phyloP scores from a whole-genome alignment of 352 stramenopile species.

The Halophytophthora batemanensis region DNA sequence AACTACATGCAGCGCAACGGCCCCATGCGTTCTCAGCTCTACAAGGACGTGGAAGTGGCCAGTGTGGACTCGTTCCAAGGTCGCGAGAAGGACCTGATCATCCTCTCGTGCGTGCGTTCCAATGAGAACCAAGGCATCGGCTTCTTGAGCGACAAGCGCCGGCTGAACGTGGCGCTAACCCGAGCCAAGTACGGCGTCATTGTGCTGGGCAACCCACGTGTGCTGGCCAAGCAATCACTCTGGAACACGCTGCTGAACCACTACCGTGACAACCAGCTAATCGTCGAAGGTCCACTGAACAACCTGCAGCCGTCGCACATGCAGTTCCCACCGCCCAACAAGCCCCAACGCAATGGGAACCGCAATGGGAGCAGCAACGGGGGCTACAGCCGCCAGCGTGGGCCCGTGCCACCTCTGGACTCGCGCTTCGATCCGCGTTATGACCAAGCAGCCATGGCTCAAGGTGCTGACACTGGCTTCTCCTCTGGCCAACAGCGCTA shows the following conservation, averaged over 20 bases:
- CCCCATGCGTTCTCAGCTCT: constrained; percentile 91
- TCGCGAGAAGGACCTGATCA: constrained; percentile 99
- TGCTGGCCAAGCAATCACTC: constrained; percentile 96
- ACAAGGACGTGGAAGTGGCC: constrained; percentile 98
- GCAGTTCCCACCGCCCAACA: constrained; percentile 90
- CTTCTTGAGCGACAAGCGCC: constrained; percentile 97
- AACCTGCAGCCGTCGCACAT: constrained; percentile 97
- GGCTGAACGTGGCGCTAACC: constrained; percentile 99
- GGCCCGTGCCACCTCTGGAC: constrained; percentile 65
- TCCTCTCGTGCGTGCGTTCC: constrained; percentile 97
- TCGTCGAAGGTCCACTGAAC: constrained; percentile 96
- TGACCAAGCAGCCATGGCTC: constrained; percentile 36
- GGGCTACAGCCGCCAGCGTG: constrained; percentile 45
- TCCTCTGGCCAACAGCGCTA: constrained; percentile 40
- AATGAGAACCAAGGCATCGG: constrained; percentile 99
- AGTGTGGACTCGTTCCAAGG: constrained; percentile 99
- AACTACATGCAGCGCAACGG: constrained; percentile 97
- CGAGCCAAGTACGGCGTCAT: constrained; percentile 98
- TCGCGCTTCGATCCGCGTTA: constrained; percentile 86
- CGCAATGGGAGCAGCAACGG: constrained; percentile 19
- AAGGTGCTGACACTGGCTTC: constrained; percentile 23
- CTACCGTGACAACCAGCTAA: constrained; percentile 94
- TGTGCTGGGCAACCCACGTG: constrained; percentile 96
- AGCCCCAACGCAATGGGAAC: constrained; percentile 32
- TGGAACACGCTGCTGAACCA: constrained; percentile 97